Percentiles rank a stretch among this genome's conserved stretches.
Conservation (phyloP, 768 basidiomycete species). For the Cyathus striatus region DNA sequence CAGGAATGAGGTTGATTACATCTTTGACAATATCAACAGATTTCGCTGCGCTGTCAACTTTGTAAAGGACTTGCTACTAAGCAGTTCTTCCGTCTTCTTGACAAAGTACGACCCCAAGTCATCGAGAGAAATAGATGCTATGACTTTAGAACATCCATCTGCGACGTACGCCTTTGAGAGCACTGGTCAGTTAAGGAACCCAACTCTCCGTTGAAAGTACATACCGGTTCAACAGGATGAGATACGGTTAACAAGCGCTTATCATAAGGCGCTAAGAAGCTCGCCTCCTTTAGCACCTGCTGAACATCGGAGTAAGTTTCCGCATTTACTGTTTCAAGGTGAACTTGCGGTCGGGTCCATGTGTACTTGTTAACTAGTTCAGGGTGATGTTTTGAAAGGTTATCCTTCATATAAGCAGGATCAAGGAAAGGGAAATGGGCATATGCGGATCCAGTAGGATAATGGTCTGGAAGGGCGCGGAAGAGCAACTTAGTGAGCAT, state of each 20-base stretch:
- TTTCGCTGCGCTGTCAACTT: conserved; percentile 17
- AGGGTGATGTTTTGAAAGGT: conserved; percentile 25
- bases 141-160: too few species aligned
- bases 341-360: conserved; percentile 48
- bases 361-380: conserved; percentile 40
- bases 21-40: conserved; percentile 61
- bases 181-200: too few species aligned
- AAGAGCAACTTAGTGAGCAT: conserved; percentile 71
- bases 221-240: conserved; percentile 13
- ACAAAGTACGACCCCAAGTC: conserved; percentile 24
- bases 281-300: conserved; percentile 22
- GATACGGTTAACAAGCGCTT: conserved; percentile 24
- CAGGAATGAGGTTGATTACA: conserved; percentile 58
- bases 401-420: conserved; percentile 42
- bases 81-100: conserved; percentile 24
- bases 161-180: too few species aligned
- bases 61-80: conserved; percentile 28
- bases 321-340: conserved; percentile 21
- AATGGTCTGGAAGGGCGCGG: conserved; percentile 65
- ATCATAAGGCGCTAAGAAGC: conserved; percentile 28
- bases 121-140: conserved; percentile 13
- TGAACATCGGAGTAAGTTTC: conserved; percentile 26
- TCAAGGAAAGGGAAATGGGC: conserved; percentile 81
- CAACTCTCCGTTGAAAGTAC: too few species aligned
- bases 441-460: conserved; percentile 58